phyloP scores from a whole-genome alignment of 2,329 filamentous ascomycete genomes.

The Tolypocladium cylindrosporum region DNA sequence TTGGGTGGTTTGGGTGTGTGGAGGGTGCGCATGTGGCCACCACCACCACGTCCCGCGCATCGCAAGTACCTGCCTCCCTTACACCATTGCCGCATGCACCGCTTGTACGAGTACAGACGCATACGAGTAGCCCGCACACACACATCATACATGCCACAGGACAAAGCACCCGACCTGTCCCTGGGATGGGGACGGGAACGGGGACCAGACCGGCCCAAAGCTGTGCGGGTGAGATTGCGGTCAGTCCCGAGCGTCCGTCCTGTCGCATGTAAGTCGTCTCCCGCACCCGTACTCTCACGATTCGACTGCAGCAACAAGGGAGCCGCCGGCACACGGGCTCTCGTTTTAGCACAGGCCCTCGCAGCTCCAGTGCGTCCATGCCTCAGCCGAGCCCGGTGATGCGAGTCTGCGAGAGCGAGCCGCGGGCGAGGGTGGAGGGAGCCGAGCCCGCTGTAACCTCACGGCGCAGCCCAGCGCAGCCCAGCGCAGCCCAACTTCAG shows the following conservation, averaged over 20 bases:
- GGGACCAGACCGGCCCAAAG: background rate
- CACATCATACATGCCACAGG: background rate
- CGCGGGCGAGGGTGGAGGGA: background rate
- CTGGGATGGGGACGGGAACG: background rate
- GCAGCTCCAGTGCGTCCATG: background rate
- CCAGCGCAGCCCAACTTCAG: background rate
- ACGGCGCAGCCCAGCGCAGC: background rate
- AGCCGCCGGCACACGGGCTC: background rate
- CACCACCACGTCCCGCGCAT: conserved; percentile 1
- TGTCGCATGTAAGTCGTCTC: too few species aligned
- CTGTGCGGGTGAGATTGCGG: background rate
- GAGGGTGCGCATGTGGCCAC: background rate
- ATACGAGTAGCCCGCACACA: background rate
- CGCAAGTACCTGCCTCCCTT: background rate
- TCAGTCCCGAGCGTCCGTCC: background rate
- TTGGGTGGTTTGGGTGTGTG: background rate
- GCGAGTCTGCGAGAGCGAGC: background rate
- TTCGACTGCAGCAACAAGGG: background rate
- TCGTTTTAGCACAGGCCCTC: background rate
- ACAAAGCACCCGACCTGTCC: background rate
- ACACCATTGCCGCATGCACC: background rate
- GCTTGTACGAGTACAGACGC: background rate
- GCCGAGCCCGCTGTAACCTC: background rate
- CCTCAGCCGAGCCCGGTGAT: background rate
- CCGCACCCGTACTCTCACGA: background rate